Conservation (phyloP, 2,329 filamentous ascomycete species). For the Aspergillus sp. region DNA sequence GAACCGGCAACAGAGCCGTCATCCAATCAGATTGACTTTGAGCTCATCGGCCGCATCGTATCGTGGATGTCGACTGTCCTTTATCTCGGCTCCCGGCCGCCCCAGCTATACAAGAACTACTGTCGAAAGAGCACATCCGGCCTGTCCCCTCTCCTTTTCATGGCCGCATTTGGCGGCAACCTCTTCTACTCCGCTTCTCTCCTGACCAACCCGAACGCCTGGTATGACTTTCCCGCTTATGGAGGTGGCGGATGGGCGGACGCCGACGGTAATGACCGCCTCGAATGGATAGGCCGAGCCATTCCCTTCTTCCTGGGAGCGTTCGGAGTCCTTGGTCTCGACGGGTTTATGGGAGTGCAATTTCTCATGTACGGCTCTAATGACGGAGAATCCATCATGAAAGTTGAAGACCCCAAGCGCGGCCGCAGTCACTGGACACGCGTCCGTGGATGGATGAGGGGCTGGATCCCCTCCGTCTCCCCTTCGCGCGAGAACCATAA, state of each 20-base stretch:
- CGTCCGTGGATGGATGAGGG: slow-evolving; percentile 65
- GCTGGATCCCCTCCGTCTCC: slow-evolving; percentile 59
- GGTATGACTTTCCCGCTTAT: slow-evolving; percentile 57
- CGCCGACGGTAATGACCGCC: slow-evolving; percentile 52
- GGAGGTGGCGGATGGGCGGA: slow-evolving; percentile 62
- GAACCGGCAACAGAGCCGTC: slow-evolving; percentile 10
- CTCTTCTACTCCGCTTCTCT: slow-evolving; percentile 65
- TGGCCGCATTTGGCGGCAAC: slow-evolving; percentile 67
- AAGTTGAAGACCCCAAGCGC: slow-evolving; percentile 46
- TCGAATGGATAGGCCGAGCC: slow-evolving; percentile 58
- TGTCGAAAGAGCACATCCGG: slow-evolving; percentile 62
- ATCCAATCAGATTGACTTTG: slow-evolving; percentile 32
- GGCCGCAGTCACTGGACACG: slow-evolving; percentile 52
- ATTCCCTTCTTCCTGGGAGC: slow-evolving; percentile 66
- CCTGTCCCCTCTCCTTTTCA: slow-evolving; percentile 62
- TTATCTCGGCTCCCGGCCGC: slow-evolving; percentile 60
- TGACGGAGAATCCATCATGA: slow-evolving; percentile 45
- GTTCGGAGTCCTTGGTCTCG: slow-evolving; percentile 62
- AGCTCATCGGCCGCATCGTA: slow-evolving; percentile 51
- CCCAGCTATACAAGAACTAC: slow-evolving; percentile 67
- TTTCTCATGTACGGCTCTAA: slow-evolving; percentile 60
- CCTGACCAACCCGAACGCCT: slow-evolving; percentile 63
- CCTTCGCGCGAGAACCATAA: slow-evolving; percentile 27
- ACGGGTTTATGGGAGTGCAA: slow-evolving; percentile 62
- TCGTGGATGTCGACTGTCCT: slow-evolving; percentile 58